Evolutionary conservation across 2,329 filamentous ascomycete species (phyloP).

Genomic region (Tolypocladium capitatum): DNA sequence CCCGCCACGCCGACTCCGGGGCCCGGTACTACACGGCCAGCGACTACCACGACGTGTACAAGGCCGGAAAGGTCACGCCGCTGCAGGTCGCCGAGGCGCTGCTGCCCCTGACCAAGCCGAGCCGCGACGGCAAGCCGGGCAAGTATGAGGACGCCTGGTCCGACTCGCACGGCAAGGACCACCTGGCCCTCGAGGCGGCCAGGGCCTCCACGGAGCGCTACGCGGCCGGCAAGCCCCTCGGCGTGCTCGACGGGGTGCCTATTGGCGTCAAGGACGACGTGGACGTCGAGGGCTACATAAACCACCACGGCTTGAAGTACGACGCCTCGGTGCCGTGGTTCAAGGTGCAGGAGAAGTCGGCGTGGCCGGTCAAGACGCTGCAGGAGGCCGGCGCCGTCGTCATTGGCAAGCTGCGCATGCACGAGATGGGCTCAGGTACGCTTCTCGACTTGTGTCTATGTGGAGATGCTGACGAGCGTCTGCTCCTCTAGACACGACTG

Average conservation of each 20-base stretch:
- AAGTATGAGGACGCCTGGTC: slow-evolving; percentile 62
- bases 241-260: slow-evolving; percentile 69
- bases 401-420: slow-evolving; percentile 67
- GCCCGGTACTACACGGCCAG: slow-evolving; percentile 54
- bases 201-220: slow-evolving; percentile 62
- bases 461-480: neutral
- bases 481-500: slow-evolving; percentile 49
- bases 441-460: slow-evolving; percentile 1
- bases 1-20: slow-evolving; percentile 24
- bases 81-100: slow-evolving; percentile 57
- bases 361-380: slow-evolving; percentile 59
- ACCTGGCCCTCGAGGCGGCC: slow-evolving; percentile 53
- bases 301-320: slow-evolving; percentile 49
- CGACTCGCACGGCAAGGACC: slow-evolving; percentile 42
- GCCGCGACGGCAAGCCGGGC: slow-evolving; percentile 31
- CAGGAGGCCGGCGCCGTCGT: slow-evolving; percentile 63
- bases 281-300: slow-evolving; percentile 55
- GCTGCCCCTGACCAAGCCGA: slow-evolving; percentile 55
- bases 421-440: slow-evolving; percentile 58
- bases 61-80: slow-evolving; percentile 56
- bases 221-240: slow-evolving; percentile 48
- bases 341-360: slow-evolving; percentile 40
- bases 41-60: slow-evolving; percentile 69
- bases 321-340: slow-evolving; percentile 39
- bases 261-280: slow-evolving; percentile 76